A percentile compares a stretch with the other conserved stretches of the same genome.
Evolutionary conservation across 768 basidiomycete genomes (phyloP).

Genomic region (Termitomyces sp.): DNA sequence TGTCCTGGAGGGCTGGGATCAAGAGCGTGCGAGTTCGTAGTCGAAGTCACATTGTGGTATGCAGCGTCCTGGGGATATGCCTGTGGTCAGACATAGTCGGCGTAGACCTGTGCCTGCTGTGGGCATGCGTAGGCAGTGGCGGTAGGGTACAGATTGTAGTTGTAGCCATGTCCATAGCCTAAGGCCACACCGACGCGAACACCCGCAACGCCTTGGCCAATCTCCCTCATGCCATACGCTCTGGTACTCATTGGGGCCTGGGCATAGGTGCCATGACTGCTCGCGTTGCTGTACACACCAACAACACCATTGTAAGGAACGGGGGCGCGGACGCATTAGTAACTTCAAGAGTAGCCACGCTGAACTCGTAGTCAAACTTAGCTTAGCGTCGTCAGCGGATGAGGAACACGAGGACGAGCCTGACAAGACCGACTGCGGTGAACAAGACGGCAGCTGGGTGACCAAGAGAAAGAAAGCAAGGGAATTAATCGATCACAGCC

Average conservation of each 20-base stretch:
- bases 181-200: too few species aligned
- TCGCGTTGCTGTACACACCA: not conserved
- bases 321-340: conserved; percentile 43
- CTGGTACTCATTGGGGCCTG: not conserved
- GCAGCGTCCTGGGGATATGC: too few species aligned
- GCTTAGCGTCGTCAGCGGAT: conserved; percentile 59
- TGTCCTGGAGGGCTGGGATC: not conserved
- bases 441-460: conserved; percentile 52
- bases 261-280: not conserved
- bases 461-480: too few species aligned
- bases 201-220: not conserved
- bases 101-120: too few species aligned
- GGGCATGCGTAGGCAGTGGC: too few species aligned
- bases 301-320: conserved; percentile 29
- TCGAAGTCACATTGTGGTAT: too few species aligned
- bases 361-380: conserved; percentile 67
- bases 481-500: too few species aligned
- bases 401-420: conserved; percentile 45
- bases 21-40: not conserved
- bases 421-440: conserved; percentile 59
- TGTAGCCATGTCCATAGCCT: too few species aligned
- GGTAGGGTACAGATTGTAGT: too few species aligned
- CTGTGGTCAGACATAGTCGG: too few species aligned
- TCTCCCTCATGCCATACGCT: not conserved
- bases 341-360: conserved; percentile 42